Evolutionary conservation across 2,329 filamentous ascomycete species (phyloP).

Genomic region (Cryphonectria carpinicola): DNA sequence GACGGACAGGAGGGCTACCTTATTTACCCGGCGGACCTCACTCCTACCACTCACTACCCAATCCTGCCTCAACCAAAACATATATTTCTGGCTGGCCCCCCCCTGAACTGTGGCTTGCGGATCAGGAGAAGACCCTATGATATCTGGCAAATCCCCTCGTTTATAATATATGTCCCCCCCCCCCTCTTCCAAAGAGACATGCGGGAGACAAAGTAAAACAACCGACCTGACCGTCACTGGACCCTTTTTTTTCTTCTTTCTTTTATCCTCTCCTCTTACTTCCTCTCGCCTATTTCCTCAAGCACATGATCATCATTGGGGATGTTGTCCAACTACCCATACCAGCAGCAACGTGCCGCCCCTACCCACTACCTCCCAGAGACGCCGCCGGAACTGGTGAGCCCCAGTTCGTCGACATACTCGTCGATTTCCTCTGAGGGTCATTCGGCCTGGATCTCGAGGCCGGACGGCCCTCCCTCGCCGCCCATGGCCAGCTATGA

Average conservation of each 20-base stretch:
- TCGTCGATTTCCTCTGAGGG: conserved; percentile 48
- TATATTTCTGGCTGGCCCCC: conserved; percentile 14
- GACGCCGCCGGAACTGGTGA: conserved; percentile 59
- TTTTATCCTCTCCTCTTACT: conserved; percentile 10
- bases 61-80: conserved; percentile 1
- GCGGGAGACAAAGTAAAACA: conserved; percentile 6
- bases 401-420: conserved; percentile 53
- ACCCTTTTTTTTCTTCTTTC: neutral
- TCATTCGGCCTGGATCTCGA: conserved; percentile 49
- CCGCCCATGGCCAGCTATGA: conserved; percentile 65
- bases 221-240: neutral
- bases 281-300: neutral
- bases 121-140: neutral
- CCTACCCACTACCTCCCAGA: conserved; percentile 49
- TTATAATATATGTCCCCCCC: conserved; percentile 2
- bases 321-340: conserved; percentile 55
- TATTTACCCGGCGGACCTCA: conserved; percentile 28
- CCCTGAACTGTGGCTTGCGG: conserved; percentile 17
- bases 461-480: conserved; percentile 46
- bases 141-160: conserved; percentile 1
- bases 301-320: conserved; percentile 53
- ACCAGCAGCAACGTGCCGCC: conserved; percentile 47
- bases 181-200: neutral
- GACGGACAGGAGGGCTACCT: conserved; percentile 19
- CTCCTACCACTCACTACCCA: conserved; percentile 1